Evolutionary conservation across 1,139 yeast species (phyloP).

Genomic region (Wickerhamiella pararugosa): DNA sequence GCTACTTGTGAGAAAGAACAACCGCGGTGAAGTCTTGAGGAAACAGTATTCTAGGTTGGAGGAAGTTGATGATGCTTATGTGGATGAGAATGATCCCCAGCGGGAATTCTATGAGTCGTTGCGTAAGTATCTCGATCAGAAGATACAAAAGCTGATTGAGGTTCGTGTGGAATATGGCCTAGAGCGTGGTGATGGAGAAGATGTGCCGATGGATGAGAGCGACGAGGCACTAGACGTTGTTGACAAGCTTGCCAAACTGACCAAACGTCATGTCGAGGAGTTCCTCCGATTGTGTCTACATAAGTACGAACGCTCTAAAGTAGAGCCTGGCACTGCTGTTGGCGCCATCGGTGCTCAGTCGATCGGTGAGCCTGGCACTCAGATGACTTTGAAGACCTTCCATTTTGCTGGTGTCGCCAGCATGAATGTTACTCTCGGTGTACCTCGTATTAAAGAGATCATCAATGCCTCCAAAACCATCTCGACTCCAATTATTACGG

Average conservation of each 20-base stretch:
- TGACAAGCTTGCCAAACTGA: constrained; percentile 59
- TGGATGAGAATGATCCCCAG: constrained; percentile 77
- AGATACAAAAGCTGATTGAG: constrained; percentile 42
- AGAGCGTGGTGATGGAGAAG: constrained; percentile 29
- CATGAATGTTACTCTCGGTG: constrained; percentile 97
- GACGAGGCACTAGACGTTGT: constrained; percentile 32
- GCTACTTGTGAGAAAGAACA: constrained; percentile 51
- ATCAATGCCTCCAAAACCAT: constrained; percentile 92
- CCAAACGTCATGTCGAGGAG: constrained; percentile 41
- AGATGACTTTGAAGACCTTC: constrained; percentile 97
- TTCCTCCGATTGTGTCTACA: constrained; percentile 65
- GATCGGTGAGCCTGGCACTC: constrained; percentile 99
- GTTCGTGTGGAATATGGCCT: constrained; percentile 35
- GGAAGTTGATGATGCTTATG: constrained; percentile 25
- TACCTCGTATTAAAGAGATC: constrained; percentile 96
- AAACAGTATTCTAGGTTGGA: background rate
- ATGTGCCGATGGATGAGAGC: constrained; percentile 35
- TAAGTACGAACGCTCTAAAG: constrained; percentile 80
- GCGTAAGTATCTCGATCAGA: constrained; percentile 22
- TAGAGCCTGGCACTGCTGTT: constrained; percentile 98
- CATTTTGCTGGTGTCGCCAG: constrained; percentile 99
- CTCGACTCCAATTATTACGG: constrained; percentile 93
- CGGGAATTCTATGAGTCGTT: constrained; percentile 67
- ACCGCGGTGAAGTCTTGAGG: constrained; percentile 43
- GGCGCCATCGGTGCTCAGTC: constrained; percentile 99